Base-by-base conservation (phyloP, 2,329 filamentous ascomycete species). In the Triangularia setosa region DNA sequence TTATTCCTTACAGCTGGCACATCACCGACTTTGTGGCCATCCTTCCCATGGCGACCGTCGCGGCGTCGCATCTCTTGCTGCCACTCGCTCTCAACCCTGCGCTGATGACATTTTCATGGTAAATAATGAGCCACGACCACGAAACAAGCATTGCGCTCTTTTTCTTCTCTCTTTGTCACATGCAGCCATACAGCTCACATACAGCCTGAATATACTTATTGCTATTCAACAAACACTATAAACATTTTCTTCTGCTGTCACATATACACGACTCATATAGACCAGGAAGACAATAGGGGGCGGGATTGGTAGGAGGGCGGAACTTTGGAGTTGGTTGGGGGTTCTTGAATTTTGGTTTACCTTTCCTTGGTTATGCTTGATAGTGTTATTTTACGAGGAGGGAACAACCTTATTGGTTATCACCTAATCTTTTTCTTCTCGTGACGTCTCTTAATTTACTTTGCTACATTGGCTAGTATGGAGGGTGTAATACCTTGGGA, bases 81-180 rank as follows among this genome's bases (percentile, higher is more conserved):
- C 90, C 90, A 0, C 81, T 93, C 64, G 90, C 86, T 3, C 78
- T 93, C 58, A 93, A 93, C 75, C 90, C 90, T n/a, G 89, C 89
- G 21, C 79, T 92, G 70, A 92, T 92, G 89, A 90, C 87, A 0
- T 92, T 92, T 75, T 90, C 88, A 9, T 92, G 88, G 86, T 92
- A 84, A 18, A 40, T 18, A 14, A 40, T 40, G 35, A 40, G 35
- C 35, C 35, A 73, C 63, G 21, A 48, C 14, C 25, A 27, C n/a
- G 52, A 27, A 55, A 16, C 48, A 59, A 59, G n/a, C 57, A 44
- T 35, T 33, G 57, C 57, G 18, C 21, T 52, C 18, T 25, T 44
- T 58, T 24, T 44, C 57, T 58, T 58, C 33, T 59, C 21, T 59
- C 14, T 59, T 23, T 28, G 27, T 58, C 55, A 27, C 52, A 27